Percentiles rank a stretch among this genome's conserved stretches.
phyloP scores from a whole-genome alignment of 352 stramenopile species.

The Albugo laibachii region DNA sequence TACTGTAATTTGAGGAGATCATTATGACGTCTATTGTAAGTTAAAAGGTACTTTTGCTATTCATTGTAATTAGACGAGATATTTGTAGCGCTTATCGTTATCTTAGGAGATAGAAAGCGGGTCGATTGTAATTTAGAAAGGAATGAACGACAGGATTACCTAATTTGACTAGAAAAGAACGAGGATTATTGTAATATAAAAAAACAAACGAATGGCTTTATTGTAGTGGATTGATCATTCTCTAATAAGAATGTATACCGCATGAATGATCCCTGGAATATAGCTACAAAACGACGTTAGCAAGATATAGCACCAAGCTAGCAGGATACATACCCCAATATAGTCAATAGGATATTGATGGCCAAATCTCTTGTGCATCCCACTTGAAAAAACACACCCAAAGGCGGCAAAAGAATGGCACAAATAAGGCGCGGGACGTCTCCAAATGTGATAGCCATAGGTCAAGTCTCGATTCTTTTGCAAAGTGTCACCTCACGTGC shows the following conservation, averaged over 20 bases:
- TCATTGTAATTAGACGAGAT: too few species aligned
- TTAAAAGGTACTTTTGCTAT: too few species aligned
- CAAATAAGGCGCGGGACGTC: conserved; percentile 50
- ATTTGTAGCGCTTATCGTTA: too few species aligned
- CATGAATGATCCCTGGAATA: conserved; percentile 51
- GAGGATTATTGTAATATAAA: too few species aligned
- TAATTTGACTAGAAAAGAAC: too few species aligned
- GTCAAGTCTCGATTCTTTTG: neutral
- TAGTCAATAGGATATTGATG: conserved; percentile 50
- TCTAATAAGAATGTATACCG: conserved; percentile 51
- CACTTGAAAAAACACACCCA: conserved; percentile 38
- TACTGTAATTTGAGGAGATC: too few species aligned
- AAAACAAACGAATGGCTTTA: too few species aligned
- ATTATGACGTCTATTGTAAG: too few species aligned
- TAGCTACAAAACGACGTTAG: conserved; percentile 13
- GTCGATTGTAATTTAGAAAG: too few species aligned
- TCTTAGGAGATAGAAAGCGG: too few species aligned
- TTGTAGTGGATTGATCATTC: too few species aligned
- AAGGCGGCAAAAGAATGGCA: conserved; percentile 36
- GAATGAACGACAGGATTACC: too few species aligned
- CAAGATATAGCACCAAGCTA: neutral
- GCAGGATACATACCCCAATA: conserved; percentile 18
- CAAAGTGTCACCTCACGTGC: neutral
- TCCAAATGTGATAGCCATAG: conserved; percentile 40
- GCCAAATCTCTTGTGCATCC: conserved; percentile 35